Evolutionary conservation across 257 asterid species (phyloP).

Genomic region (Datura wrightii): DNA sequence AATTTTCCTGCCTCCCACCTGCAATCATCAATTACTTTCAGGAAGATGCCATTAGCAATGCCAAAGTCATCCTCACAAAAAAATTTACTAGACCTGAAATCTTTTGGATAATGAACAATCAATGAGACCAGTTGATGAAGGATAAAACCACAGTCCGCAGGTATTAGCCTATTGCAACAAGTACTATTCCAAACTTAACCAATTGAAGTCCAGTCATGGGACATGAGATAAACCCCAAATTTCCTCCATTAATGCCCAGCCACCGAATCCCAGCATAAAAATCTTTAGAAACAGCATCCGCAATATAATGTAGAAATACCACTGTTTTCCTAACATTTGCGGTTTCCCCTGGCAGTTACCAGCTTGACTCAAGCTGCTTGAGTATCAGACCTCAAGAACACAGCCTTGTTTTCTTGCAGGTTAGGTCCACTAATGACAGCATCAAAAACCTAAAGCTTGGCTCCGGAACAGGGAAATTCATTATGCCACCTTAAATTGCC

Average conservation of each 20-base stretch:
- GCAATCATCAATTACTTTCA: constrained; percentile 21
- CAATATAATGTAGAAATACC: neutral
- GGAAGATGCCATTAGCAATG: neutral
- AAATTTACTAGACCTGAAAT: neutral
- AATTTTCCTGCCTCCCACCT: constrained; percentile 71
- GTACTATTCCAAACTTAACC: no score
- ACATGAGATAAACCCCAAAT: neutral
- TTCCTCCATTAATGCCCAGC: neutral
- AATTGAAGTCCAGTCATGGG: no score
- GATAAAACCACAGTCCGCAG: neutral
- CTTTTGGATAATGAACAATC: neutral
- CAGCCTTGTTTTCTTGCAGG: neutral
- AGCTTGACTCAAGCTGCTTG: neutral
- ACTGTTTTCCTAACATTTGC: neutral
- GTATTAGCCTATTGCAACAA: neutral
- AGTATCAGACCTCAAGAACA: neutral
- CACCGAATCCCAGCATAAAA: neutral
- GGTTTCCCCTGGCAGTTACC: neutral
- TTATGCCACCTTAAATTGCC: neutral
- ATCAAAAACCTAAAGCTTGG: neutral
- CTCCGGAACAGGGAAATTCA: neutral
- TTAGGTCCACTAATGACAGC: neutral
- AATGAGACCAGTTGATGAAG: neutral
- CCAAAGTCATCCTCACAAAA: neutral
- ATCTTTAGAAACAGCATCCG: neutral